Base-by-base conservation (phyloP, 306 rosid species). In the Rubus idaeus region DNA sequence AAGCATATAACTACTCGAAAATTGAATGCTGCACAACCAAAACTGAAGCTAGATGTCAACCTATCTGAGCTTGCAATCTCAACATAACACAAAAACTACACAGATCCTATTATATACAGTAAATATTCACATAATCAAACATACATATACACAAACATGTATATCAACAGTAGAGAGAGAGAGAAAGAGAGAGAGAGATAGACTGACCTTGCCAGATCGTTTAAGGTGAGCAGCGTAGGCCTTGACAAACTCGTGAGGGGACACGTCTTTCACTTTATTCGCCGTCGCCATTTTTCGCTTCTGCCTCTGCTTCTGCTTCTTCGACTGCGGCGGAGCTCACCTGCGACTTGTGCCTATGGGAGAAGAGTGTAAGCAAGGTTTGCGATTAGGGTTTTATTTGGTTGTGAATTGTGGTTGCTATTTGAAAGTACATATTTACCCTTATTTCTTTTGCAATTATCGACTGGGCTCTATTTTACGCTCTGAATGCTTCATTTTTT, bases 171-270 rank as follows among this genome's bases (percentile, higher is more conserved):
- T 30, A 55, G 5, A 0, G 3, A 11, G 2, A 20, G 40, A 21
- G 21, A 74, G 10, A 3, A 13, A 12, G 71, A 21, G 53, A 46
- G 55, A 56, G 67, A 9, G n/a, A 5, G 1, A 14, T 41, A 14
- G 40, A 53, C 11, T 62, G 65, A 89, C 96, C 86, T 81, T 71
- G 57, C 90, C 96, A 13, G 93, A 89, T 12, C 91, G 88, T 72
- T 91, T 91, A 26, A 91, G 89, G 63, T 91, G 91, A 65, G 91
- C 86, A 1, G 96, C 74, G 70, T 91, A 91, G 58, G 93, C 93
- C 89, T 91, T 89, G 35, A 89, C 96, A 52, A 91, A 89, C 71
- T 87, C 89, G 64, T 89, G 96, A 14, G 96, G 96, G 4, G 91
- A 87, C 35, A 91, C 93, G 14, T 89, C 96, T 58, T 91, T 89